A percentile compares a stretch with the other conserved stretches of the same genome.
Evolutionary conservation across 148 eudicot species (phyloP).

Genomic region (Polygonum aviculare): DNA sequence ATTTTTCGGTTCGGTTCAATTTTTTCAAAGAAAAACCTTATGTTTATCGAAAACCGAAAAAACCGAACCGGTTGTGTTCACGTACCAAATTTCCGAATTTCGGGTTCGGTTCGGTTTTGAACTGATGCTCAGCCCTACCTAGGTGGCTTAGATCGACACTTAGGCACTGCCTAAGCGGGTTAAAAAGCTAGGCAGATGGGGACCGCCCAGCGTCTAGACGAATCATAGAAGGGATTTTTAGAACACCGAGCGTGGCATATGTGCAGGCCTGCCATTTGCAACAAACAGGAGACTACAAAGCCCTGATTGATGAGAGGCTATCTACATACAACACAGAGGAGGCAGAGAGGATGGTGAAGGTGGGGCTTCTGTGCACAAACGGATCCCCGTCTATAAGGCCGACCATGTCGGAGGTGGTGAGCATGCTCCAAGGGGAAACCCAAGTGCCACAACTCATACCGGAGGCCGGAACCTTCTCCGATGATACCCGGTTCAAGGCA

Average conservation of each 20-base stretch:
- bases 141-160: no score
- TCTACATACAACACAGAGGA: neutral
- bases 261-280: constrained; percentile 9
- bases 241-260: neutral
- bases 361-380: neutral
- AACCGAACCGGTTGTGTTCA: no score
- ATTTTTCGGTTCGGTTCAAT: no score
- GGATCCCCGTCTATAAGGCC: neutral
- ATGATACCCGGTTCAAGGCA: constrained; percentile 32
- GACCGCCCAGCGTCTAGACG: no score
- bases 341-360: constrained; percentile 5
- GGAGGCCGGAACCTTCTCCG: neutral
- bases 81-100: no score
- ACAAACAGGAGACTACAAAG: neutral
- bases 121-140: no score
- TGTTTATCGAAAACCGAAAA: no score
- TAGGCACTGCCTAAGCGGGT: no score
- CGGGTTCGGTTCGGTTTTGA: no score
- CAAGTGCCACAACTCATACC: neutral
- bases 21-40: no score
- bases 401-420: constrained; percentile 7
- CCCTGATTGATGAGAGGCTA: neutral
- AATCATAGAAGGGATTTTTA: no score
- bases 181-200: no score
- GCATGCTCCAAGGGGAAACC: constrained; percentile 3